A percentile compares a stretch with the other conserved stretches of the same genome.
Evolutionary conservation across 495 filamentous ascomycete species (phyloP).

Genomic region (Penicillium verhagenii): DNA sequence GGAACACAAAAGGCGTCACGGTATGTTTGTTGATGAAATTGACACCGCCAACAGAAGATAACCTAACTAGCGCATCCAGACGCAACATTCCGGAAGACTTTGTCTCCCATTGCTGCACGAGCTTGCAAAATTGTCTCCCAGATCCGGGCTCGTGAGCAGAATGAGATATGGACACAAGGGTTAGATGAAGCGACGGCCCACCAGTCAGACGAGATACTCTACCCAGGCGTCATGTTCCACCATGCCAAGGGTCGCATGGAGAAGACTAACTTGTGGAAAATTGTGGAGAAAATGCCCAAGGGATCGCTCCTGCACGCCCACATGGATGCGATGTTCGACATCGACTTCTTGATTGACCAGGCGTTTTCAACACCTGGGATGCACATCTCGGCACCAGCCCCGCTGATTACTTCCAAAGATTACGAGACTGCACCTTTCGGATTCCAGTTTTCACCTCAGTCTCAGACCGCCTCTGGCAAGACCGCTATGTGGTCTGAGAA

Average conservation of each 20-base stretch:
- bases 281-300: conserved; percentile 85
- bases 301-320: conserved; percentile 87
- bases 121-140: conserved; percentile 75
- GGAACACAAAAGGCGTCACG: conserved; percentile 80
- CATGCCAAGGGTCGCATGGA: conserved; percentile 79
- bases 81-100: conserved; percentile 50
- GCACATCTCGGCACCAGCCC: conserved; percentile 57
- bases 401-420: conserved; percentile 48
- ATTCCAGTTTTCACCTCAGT: conserved; percentile 52
- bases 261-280: conserved; percentile 77
- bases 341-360: conserved; percentile 70
- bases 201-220: conserved; percentile 52
- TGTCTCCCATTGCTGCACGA: conserved; percentile 70
- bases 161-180: conserved; percentile 67
- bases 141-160: conserved; percentile 74
- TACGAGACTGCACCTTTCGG: conserved; percentile 41
- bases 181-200: conserved; percentile 63
- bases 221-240: conserved; percentile 87
- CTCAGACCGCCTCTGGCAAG: conserved; percentile 16
- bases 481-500: conserved; percentile 58
- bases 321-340: conserved; percentile 85
- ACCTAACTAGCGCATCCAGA: conserved; percentile 22
- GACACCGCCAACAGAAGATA: neutral
- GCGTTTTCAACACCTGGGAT: conserved; percentile 74
- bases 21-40: conserved; percentile 45